Percentiles rank a stretch among this genome's conserved stretches.
Conservation (phyloP, 805 yeast species). For the Sporopachydermia quercuum region DNA sequence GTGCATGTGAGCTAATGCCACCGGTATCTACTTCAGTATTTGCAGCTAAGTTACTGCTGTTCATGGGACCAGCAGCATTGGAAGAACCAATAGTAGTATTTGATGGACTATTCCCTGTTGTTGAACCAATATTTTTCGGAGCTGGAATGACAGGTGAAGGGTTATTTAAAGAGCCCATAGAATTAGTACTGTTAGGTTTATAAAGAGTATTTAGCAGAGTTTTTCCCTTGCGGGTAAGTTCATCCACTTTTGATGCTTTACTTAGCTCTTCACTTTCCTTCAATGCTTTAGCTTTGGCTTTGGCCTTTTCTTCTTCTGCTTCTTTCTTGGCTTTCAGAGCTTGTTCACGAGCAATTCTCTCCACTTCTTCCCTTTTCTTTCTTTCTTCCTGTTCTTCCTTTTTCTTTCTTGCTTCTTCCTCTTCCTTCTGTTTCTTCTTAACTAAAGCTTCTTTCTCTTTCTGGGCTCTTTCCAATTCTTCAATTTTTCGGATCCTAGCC, state of each 20-base stretch:
- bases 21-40: too few relatives aligned
- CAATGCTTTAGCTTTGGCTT: conserved; percentile 6
- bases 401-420: conserved; percentile 9
- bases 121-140: too few relatives aligned
- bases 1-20: too few relatives aligned
- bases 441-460: conserved; percentile 16
- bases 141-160: too few relatives aligned
- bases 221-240: background rate
- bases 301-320: conserved; percentile 11
- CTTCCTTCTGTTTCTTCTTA: conserved; percentile 6
- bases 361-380: conserved; percentile 13
- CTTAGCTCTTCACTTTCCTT: conserved; percentile 4
- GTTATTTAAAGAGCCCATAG: background rate
- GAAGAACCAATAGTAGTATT: too few relatives aligned
- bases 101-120: too few relatives aligned
- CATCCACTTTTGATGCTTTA: conserved; percentile 1
- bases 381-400: conserved; percentile 5
- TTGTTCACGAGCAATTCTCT: conserved; percentile 19
- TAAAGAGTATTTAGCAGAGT: background rate
- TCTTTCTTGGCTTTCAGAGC: conserved; percentile 14
- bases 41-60: too few relatives aligned
- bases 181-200: background rate
- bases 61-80: too few relatives aligned
- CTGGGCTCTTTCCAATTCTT: conserved; percentile 11
- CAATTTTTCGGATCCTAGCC: conserved; percentile 13